These are phyloP conservation scores for Pythium insidiosum DNA, from an alignment of 352 stramenopile genomes.

Conservation along the genomic window DNA sequence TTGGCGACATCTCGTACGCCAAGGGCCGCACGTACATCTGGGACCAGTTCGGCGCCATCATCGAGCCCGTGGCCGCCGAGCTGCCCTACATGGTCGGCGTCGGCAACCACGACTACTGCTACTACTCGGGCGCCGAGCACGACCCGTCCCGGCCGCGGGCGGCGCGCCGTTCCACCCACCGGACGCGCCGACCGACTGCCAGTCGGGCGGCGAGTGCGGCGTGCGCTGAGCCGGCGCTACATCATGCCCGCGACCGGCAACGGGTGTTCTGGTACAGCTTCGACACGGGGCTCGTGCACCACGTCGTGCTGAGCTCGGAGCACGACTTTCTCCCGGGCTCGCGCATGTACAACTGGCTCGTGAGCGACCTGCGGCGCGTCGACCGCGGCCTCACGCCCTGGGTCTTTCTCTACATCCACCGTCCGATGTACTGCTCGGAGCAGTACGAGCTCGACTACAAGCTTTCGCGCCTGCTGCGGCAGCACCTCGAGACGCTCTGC, in stretches of 20 bases:
- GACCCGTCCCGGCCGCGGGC: conserved; percentile 5
- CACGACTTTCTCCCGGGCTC: conserved; percentile 17
- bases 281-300: conserved; percentile 14
- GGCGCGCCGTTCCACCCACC: conserved; percentile 11
- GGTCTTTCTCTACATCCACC: conserved; percentile 19
- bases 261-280: conserved; percentile 21
- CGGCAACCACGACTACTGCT: conserved; percentile 20
- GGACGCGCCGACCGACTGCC: conserved; percentile 3
- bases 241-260: conserved; percentile 24
- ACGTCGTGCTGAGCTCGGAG: conserved; percentile 18
- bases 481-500: conserved; percentile 4
- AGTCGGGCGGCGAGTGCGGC: conserved; percentile 54
- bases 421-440: conserved; percentile 14
- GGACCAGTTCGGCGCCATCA: conserved; percentile 62
- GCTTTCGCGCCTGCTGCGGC: not conserved
- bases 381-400: conserved; percentile 15
- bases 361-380: conserved; percentile 11
- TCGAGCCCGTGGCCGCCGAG: conserved; percentile 43
- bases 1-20: conserved; percentile 70
- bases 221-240: conserved; percentile 45
- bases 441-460: not conserved
- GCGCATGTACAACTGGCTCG: conserved; percentile 18
- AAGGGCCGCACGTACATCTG: conserved; percentile 43
- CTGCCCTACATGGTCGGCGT: conserved; percentile 59
- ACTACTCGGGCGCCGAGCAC: conserved; percentile 6